Percentiles rank a stretch among this genome's conserved stretches.
phyloP scores from a whole-genome alignment of 1,284 basidiomycete species.

The Heliocybe sulcata region DNA sequence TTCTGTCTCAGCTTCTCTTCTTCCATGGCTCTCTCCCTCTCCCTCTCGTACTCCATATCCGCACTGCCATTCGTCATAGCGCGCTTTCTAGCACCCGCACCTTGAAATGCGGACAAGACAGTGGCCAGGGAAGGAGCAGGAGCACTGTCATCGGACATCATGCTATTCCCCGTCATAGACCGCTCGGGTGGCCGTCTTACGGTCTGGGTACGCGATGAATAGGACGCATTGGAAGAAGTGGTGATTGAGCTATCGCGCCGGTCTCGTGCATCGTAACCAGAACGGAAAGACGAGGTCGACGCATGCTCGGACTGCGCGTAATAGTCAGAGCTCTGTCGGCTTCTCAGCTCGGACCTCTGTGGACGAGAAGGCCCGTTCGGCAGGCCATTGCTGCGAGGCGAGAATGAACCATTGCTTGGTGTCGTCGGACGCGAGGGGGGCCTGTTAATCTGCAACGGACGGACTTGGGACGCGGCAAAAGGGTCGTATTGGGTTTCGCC shows the following conservation, averaged over 20 bases:
- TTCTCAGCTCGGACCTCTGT: constrained; percentile 25
- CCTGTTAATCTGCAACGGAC: constrained; percentile 46
- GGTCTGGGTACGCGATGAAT: constrained; percentile 14
- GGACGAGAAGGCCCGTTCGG: constrained; percentile 24
- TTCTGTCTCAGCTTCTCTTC: constrained; percentile 54
- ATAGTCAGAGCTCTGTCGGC: constrained; percentile 21
- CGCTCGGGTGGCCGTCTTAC: constrained; percentile 4
- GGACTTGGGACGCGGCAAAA: constrained; percentile 26
- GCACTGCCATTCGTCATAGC: constrained; percentile 46
- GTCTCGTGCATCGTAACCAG: constrained; percentile 18
- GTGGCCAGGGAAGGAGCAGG: constrained; percentile 39
- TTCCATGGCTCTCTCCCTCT: constrained; percentile 49
- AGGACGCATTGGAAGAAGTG: constrained; percentile 15
- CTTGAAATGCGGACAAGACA: constrained; percentile 61
- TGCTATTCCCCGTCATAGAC: constrained; percentile 11
- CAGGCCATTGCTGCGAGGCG: constrained; percentile 12
- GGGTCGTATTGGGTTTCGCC: constrained; percentile 14
- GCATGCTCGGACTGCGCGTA: constrained; percentile 19
- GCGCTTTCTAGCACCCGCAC: constrained; percentile 49
- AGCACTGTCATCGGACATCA: constrained; percentile 7
- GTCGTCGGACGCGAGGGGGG: constrained; percentile 23
- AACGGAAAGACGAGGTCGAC: constrained; percentile 16
- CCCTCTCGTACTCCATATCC: constrained; percentile 34
- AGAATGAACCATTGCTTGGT: constrained; percentile 20
- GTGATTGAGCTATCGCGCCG: constrained; percentile 19